Percentiles rank a stretch among this genome's conserved stretches.
Evolutionary conservation across 176 grass and related monocot genomes (phyloP).

Genomic region (Aechmea fasciata): DNA sequence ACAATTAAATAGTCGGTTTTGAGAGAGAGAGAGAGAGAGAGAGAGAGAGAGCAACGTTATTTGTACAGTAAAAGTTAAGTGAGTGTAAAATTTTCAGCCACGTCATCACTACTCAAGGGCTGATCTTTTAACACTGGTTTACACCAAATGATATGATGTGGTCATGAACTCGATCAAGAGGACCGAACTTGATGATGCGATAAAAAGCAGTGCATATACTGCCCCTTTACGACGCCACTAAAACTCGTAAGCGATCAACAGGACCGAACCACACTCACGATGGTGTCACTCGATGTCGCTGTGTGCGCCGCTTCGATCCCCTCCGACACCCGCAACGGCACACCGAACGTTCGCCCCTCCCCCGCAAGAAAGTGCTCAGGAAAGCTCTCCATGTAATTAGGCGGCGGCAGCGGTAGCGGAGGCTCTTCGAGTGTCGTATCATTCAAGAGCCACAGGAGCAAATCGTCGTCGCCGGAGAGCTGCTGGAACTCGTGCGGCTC

Average conservation of each 20-base stretch:
- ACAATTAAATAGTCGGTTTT: too few relatives aligned
- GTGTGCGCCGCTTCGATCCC: neutral
- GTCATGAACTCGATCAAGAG: too few relatives aligned
- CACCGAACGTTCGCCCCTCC: slow-evolving; percentile 32
- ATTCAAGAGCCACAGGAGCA: slow-evolving; percentile 37
- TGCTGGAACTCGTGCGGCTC: slow-evolving; percentile 35
- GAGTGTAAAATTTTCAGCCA: too few relatives aligned
- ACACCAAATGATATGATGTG: too few relatives aligned
- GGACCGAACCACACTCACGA: slow-evolving; percentile 31
- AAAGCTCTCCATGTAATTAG: slow-evolving; percentile 3
- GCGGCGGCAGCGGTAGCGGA: neutral
- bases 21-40: too few relatives aligned
- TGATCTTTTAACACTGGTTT: too few relatives aligned
- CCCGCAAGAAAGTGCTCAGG: slow-evolving; percentile 4
- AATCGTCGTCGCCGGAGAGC: slow-evolving; percentile 34
- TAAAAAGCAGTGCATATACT: too few relatives aligned
- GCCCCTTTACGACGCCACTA: too few relatives aligned
- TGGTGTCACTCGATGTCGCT: slow-evolving; percentile 22
- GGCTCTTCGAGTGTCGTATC: slow-evolving; percentile 10
- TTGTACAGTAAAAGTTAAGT: too few relatives aligned
- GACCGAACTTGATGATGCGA: too few relatives aligned
- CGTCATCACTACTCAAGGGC: too few relatives aligned
- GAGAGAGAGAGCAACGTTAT: too few relatives aligned
- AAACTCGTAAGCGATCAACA: slow-evolving; percentile 1
- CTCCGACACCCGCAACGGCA: neutral